A percentile compares a stretch with the other conserved stretches of the same genome.
phyloP scores from a whole-genome alignment of 192 early-diverging fungal genomes.

The Chytriomyces sp. region DNA sequence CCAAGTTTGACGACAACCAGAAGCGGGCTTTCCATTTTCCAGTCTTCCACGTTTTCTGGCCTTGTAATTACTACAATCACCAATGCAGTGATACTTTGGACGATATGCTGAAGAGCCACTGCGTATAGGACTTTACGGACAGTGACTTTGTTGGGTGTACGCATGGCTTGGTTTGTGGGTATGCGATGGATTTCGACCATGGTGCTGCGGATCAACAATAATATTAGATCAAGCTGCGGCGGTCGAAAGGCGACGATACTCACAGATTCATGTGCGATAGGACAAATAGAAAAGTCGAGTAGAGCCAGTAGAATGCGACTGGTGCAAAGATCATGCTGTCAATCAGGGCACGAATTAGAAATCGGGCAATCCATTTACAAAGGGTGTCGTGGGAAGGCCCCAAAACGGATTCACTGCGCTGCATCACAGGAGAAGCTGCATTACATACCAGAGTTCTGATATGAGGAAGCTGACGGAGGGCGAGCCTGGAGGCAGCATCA shows the following conservation, averaged over 20 bases:
- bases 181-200: slow-evolving; percentile 75
- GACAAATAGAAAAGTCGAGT: slow-evolving; percentile 69
- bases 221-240: not conserved
- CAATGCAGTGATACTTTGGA: slow-evolving; percentile 62
- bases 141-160: slow-evolving; percentile 69
- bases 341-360: not conserved
- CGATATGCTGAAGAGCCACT: slow-evolving; percentile 71
- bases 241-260: not conserved
- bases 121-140: slow-evolving; percentile 64
- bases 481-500: slow-evolving; percentile 2
- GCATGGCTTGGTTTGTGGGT: slow-evolving; percentile 57
- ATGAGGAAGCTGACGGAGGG: slow-evolving; percentile 13
- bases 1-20: slow-evolving; percentile 43
- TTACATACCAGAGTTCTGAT: slow-evolving; percentile 25
- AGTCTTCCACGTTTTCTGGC: slow-evolving; percentile 35
- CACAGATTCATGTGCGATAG: slow-evolving; percentile 60
- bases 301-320: slow-evolving; percentile 70
- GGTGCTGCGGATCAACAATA: slow-evolving; percentile 27
- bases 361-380: not conserved
- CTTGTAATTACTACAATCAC: slow-evolving; percentile 43
- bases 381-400: not conserved
- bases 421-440: not conserved
- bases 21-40: slow-evolving; percentile 42
- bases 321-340: slow-evolving; percentile 56
- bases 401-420: not conserved